A percentile compares a stretch with the other conserved stretches of the same genome.
Conservation (phyloP, 2,329 filamentous ascomycete genomes). For the Pseudogymnoascus sp. region DNA sequence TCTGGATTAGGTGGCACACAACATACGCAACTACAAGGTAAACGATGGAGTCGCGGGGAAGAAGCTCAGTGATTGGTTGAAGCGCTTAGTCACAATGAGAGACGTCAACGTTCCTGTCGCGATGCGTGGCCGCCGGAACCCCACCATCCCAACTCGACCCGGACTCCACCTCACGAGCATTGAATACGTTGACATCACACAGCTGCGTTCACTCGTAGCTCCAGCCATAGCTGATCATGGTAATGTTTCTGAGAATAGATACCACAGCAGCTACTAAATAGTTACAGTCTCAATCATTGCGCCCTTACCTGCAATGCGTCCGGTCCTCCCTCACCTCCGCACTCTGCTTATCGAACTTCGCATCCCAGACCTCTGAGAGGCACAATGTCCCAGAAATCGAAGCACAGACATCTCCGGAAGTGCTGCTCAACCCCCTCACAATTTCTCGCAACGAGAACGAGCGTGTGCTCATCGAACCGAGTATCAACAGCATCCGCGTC, state of each 20-base stretch:
- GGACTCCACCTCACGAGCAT: conserved; percentile 5
- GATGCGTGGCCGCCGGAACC: conserved; percentile 5
- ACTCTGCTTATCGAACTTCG: conserved; percentile 92
- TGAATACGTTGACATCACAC: conserved; percentile 9
- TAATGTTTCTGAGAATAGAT: not conserved
- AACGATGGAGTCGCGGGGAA: conserved; percentile 5
- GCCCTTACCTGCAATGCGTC: conserved; percentile 93
- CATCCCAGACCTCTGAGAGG: conserved; percentile 89
- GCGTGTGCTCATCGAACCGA: conserved; percentile 90
- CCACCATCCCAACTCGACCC: conserved; percentile 7
- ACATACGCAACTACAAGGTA: conserved; percentile 2
- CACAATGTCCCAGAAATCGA: conserved; percentile 99
- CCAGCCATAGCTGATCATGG: conserved; percentile 6
- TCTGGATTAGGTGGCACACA: conserved; percentile 3
- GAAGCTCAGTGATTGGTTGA: conserved; percentile 3
- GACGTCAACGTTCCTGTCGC: conserved; percentile 8
- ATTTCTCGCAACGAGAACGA: conserved; percentile 96
- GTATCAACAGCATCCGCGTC: conserved; percentile 92
- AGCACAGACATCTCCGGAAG: conserved; percentile 84
- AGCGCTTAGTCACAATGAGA: conserved; percentile 6
- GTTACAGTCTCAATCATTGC: conserved; percentile 82
- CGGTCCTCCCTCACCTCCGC: conserved; percentile 90
- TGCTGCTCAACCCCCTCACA: conserved; percentile 83
- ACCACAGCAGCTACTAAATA: not conserved
- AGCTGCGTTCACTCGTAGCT: not conserved